Evolutionary conservation across 495 filamentous ascomycete species (phyloP), one percentile per base, ranked within the genome.

Genomic region (Talaromyces stipitatus): DNA sequence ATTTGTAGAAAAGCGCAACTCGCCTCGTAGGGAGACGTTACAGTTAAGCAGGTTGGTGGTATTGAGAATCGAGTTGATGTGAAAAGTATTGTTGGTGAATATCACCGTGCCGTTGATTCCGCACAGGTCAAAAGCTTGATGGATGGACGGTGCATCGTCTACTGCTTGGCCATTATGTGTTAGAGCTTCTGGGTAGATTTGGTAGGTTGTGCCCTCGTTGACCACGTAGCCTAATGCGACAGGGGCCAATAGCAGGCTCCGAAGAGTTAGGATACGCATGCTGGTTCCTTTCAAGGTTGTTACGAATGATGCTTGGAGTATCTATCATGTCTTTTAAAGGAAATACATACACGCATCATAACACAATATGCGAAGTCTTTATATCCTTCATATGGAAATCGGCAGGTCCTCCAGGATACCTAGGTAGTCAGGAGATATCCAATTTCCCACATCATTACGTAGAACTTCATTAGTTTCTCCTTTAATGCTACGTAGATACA

Each of bases 31-130:
- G 9, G 68, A 65, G 22, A 78, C 68, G 2, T 73, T 64, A 30
- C 64, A 68, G 46, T 77, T 70, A n/a, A 65, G 48, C 26, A 80
- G 61, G 24, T 67, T 67, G n/a, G 73, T 76, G 0, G 70, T 78
- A 52, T 77, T 76, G 64, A 78, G 64, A 0, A 75, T 66, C 0
- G 66, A 66, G 50, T 74, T 69, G 57, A 78, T 60, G 53, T 72
- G 56, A 53, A 72, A 76, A 3, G 66, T 70, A 29, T 66, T 55
- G 52, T 72, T 62, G 9, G 64, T 58, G 58, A 80, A 76, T 12
- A 71, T 61, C 1, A 78, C 64, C 6, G 61, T 64, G 11, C 72
- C 73, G 58, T 72, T 62, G 20, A 59, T 59, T 11, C 71, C 70
- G 54, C 77, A 78, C 2, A 62, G 54, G 18, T 68, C 36, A 36